phyloP scores from a whole-genome alignment of 768 basidiomycete genomes.

The Brasilioporus rufonigricans region DNA sequence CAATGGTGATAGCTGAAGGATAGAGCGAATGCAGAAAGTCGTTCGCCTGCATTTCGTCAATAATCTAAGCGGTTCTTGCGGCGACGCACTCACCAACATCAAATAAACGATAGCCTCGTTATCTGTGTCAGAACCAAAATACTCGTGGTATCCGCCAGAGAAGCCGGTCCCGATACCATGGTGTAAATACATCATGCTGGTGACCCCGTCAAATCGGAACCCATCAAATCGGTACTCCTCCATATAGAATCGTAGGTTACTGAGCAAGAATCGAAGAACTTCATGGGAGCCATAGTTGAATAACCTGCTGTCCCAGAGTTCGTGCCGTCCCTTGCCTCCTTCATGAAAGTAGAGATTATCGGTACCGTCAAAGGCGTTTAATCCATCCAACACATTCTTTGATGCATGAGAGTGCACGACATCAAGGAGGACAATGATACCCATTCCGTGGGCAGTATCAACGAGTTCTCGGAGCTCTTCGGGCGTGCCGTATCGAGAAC shows the following conservation, averaged over 20 bases:
- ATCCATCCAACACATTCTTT: slow-evolving; percentile 94
- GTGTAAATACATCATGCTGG: slow-evolving; percentile 99
- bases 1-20: slow-evolving; percentile 84
- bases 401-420: slow-evolving; percentile 98
- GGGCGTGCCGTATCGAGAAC: slow-evolving; percentile 92
- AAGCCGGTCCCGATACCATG: slow-evolving; percentile 98
- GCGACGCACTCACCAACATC: slow-evolving; percentile 75
- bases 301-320: slow-evolving; percentile 95
- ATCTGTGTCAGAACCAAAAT: slow-evolving; percentile 86
- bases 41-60: slow-evolving; percentile 68
- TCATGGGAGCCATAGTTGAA: slow-evolving; percentile 98
- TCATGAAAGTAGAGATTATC: slow-evolving; percentile 98
- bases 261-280: slow-evolving; percentile 90
- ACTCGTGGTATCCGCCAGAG: slow-evolving; percentile 97
- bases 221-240: slow-evolving; percentile 97
- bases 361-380: slow-evolving; percentile 96
- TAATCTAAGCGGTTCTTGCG: background rate
- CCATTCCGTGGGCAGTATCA: slow-evolving; percentile 93
- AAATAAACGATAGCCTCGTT: slow-evolving; percentile 91
- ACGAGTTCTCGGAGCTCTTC: slow-evolving; percentile 95
- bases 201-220: slow-evolving; percentile 98
- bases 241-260: slow-evolving; percentile 93
- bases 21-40: slow-evolving; percentile 81
- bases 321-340: slow-evolving; percentile 85
- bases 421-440: slow-evolving; percentile 90